Base-by-base conservation (phyloP, 2,329 filamentous ascomycete genomes). In the Metarhizium album region DNA sequence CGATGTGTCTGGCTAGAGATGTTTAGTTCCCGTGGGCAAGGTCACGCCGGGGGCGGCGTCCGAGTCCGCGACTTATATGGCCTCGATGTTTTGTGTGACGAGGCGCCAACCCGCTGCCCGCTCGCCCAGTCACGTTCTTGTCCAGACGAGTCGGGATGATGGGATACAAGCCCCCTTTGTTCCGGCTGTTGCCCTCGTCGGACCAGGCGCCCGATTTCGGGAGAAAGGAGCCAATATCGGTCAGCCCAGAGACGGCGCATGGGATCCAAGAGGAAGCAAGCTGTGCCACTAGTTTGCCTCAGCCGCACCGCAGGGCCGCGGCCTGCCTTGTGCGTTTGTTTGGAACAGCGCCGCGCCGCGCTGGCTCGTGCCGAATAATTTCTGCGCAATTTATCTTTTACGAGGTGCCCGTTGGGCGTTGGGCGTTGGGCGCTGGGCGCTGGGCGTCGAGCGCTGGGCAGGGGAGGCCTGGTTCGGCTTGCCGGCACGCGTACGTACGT, bases 301-400 rank as follows among this genome's bases (percentile, higher is more conserved):
- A 49, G 47, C 47, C 47, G 47, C 47, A 49, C 47, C 37, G 27
- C n/a, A 48, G 38, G 47, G 47, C 22, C 11, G 35, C 35, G 4
- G 14, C 4, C 11, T 14, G 35, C 35, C 16, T 16, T 38, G 35
- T 38, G 8, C 16, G 11, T 38, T 38, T 7, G 7, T 4, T 16
- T 38, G 8, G n/a, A n/a, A n/a, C n/a, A n/a, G n/a, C n/a, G n/a
- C n/a, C 3, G 35, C 20, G 20, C 33, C 35, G 3, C 18, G 45
- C 46, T 48, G 46, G 46, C 46, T 42, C 22, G 46, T 48, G 27
- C 27, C 27, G 27, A 29, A 27, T 8, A 8, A 29, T 29, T 29
- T 29, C 7, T 29, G 27, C 11, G 33, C 33, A 11, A 13, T 13
- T 13, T 14, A 2, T n/a, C 20, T 22, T 40, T 40, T 20, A 40